phyloP scores from a whole-genome alignment of 192 early-diverging fungal species.

The Dissophora globulifera region DNA sequence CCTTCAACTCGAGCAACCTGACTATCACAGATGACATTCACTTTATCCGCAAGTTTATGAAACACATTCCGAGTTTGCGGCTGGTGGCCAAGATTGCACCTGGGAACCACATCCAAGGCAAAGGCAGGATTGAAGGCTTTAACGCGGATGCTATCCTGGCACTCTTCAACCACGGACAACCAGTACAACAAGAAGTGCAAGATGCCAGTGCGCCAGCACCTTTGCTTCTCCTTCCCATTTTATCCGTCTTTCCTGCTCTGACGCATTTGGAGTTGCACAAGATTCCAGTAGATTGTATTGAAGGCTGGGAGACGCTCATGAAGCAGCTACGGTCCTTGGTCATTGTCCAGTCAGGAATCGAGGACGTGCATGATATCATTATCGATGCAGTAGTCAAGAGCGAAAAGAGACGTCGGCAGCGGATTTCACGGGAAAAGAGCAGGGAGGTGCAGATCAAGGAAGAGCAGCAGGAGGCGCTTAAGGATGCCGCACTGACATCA shows the following conservation, averaged over 20 bases:
- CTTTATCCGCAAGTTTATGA: slow-evolving; percentile 60
- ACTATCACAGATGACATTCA: slow-evolving; percentile 59
- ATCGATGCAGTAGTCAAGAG: slow-evolving; percentile 49
- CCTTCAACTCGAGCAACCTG: slow-evolving; percentile 14
- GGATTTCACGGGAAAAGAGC: slow-evolving; percentile 14
- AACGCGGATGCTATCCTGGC: slow-evolving; percentile 27
- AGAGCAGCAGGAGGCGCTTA: slow-evolving; percentile 47
- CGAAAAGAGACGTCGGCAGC: slow-evolving; percentile 37
- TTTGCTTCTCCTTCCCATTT: slow-evolving; percentile 38
- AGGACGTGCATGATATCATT: slow-evolving; percentile 60
- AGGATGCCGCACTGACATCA: slow-evolving; percentile 22
- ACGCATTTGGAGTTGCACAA: slow-evolving; percentile 61
- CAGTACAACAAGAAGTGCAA: neutral
- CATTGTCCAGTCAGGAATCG: slow-evolving; percentile 53
- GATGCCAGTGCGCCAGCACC: neutral
- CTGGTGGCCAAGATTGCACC: slow-evolving; percentile 49
- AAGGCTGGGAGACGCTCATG: slow-evolving; percentile 60
- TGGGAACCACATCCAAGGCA: slow-evolving; percentile 23
- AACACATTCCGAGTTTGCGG: slow-evolving; percentile 53
- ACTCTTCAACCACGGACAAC: slow-evolving; percentile 26
- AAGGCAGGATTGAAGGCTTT: slow-evolving; percentile 46
- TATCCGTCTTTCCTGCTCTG: slow-evolving; percentile 49
- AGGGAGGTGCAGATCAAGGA: slow-evolving; percentile 28
- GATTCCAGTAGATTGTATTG: slow-evolving; percentile 54
- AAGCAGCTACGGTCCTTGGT: slow-evolving; percentile 54